These are phyloP conservation scores for Penicillium egyptiacum DNA, from an alignment of 495 filamentous ascomycete genomes.

Conservation along the genomic window DNA sequence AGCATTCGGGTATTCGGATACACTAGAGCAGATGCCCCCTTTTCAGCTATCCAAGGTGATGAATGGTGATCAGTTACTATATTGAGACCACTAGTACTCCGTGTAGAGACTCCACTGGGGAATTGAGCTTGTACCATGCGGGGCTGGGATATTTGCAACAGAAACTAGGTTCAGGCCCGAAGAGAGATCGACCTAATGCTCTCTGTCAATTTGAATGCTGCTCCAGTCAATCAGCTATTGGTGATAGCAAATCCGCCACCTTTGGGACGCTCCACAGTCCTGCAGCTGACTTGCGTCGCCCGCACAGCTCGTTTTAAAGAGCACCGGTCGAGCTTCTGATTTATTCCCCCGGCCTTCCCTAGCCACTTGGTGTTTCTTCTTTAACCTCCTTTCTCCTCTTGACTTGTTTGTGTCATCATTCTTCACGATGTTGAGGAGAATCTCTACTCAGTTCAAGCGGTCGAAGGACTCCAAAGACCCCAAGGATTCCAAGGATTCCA, in stretches of 20 bases:
- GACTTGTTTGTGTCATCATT: constrained; percentile 15
- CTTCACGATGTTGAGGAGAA: constrained; percentile 49
- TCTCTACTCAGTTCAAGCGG: constrained; percentile 54
- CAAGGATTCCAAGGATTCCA: constrained; percentile 44
- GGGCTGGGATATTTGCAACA: constrained; percentile 16
- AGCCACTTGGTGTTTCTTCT: constrained; percentile 16
- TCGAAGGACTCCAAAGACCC: constrained; percentile 37
- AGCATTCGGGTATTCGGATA: too few relatives aligned
- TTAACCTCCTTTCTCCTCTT: constrained; percentile 15
- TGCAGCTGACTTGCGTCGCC: constrained; percentile 29
- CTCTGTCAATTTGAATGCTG: constrained; percentile 19
- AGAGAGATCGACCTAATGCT: constrained; percentile 18
- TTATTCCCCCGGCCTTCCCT: constrained; percentile 14
- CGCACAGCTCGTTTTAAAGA: constrained; percentile 32
- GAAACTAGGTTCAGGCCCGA: constrained; percentile 14
- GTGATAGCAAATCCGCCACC: constrained; percentile 36
- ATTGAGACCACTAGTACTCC: constrained; percentile 13
- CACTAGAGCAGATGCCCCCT: constrained; percentile 9
- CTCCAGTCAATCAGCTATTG: constrained; percentile 34
- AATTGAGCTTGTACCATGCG: constrained; percentile 28
- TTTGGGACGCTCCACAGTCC: constrained; percentile 28
- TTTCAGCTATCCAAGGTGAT: constrained; percentile 12
- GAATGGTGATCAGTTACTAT: constrained; percentile 27
- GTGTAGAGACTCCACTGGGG: constrained; percentile 12
- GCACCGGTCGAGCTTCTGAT: constrained; percentile 8